Evolutionary conservation across 2,329 filamentous ascomycete genomes (phyloP).

Genomic region (Botrytis elliptica): DNA sequence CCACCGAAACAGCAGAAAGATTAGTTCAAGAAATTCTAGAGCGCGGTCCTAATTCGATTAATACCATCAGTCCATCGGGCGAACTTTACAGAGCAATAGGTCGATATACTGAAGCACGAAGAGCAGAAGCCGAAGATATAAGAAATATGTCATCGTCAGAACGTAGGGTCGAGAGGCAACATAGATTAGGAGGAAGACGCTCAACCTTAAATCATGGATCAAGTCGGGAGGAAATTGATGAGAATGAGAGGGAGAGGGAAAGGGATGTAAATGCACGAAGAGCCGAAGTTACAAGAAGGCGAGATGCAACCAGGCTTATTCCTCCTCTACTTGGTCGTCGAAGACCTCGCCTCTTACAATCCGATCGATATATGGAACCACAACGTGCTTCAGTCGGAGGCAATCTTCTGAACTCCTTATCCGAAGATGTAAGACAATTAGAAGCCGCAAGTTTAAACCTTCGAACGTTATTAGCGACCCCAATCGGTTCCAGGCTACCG

Average conservation of each 20-base stretch:
- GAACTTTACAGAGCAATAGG: slow-evolving; percentile 47
- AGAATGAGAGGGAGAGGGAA: slow-evolving; percentile 1
- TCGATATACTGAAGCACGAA: slow-evolving; percentile 17
- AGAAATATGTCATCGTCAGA: slow-evolving; percentile 18
- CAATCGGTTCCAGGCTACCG: slow-evolving; percentile 28
- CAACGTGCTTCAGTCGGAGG: slow-evolving; percentile 27
- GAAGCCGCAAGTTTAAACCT: slow-evolving; percentile 33
- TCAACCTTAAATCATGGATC: slow-evolving; percentile 21
- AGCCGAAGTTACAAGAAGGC: slow-evolving; percentile 23
- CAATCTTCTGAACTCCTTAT: slow-evolving; percentile 22
- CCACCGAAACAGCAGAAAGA: slow-evolving; percentile 35
- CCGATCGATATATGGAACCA: slow-evolving; percentile 37
- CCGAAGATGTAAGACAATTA: slow-evolving; percentile 33
- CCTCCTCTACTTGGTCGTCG: slow-evolving; percentile 25
- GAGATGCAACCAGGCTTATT: slow-evolving; percentile 21
- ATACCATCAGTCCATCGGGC: slow-evolving; percentile 45
- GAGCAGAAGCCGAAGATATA: slow-evolving; percentile 3
- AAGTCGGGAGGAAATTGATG: slow-evolving; percentile 20
- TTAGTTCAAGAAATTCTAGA: slow-evolving; percentile 44
- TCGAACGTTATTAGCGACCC: slow-evolving; percentile 32
- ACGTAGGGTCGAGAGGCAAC: not conserved
- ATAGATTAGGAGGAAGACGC: slow-evolving; percentile 30
- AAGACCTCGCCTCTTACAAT: slow-evolving; percentile 29
- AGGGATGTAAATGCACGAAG: slow-evolving; percentile 12
- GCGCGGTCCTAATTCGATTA: slow-evolving; percentile 39